Percentiles rank a stretch among this genome's conserved stretches.
phyloP scores from a whole-genome alignment of 208 protist species.

The Crithidia expoeki region DNA sequence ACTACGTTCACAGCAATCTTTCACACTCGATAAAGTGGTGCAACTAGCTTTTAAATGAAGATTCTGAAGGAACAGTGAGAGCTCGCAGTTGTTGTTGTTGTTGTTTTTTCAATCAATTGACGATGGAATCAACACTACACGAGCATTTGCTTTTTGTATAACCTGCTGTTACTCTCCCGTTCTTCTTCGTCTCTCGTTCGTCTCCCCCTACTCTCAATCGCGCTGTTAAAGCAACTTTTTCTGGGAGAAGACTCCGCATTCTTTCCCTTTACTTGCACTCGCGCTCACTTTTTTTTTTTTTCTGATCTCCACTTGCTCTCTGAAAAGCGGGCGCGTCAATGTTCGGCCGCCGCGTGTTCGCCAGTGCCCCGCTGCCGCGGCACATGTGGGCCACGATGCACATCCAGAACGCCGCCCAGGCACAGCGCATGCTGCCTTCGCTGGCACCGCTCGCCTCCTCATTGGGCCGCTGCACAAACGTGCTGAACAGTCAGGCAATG shows the following conservation, averaged over 20 bases:
- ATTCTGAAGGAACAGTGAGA: no score
- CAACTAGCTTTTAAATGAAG: no score
- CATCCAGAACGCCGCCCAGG: conserved; percentile 68
- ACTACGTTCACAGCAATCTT: no score
- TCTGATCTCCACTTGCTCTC: not conserved
- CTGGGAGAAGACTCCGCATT: not conserved
- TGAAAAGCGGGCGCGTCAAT: no score
- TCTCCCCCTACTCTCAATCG: not conserved
- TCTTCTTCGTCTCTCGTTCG: not conserved
- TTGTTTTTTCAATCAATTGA: not conserved
- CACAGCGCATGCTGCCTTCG: conserved; percentile 61
- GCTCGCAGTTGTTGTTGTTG: not conserved
- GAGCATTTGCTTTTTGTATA: not conserved
- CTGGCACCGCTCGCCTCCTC: conserved; percentile 48
- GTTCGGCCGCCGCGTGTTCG: conserved; percentile 85
- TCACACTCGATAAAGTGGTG: no score
- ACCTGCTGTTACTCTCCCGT: not conserved
- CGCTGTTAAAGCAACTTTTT: not conserved
- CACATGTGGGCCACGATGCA: conserved; percentile 69
- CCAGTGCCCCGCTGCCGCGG: conserved; percentile 73
- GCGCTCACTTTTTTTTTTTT: not conserved
- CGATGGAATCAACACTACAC: not conserved
- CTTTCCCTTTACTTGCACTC: not conserved
- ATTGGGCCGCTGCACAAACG: conserved; percentile 25
- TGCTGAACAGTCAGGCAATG: conserved; percentile 30